A percentile compares a stretch with the other conserved stretches of the same genome.
phyloP scores from a whole-genome alignment of 2,329 filamentous ascomycete genomes.

The Phyllosticta citriasiana region DNA sequence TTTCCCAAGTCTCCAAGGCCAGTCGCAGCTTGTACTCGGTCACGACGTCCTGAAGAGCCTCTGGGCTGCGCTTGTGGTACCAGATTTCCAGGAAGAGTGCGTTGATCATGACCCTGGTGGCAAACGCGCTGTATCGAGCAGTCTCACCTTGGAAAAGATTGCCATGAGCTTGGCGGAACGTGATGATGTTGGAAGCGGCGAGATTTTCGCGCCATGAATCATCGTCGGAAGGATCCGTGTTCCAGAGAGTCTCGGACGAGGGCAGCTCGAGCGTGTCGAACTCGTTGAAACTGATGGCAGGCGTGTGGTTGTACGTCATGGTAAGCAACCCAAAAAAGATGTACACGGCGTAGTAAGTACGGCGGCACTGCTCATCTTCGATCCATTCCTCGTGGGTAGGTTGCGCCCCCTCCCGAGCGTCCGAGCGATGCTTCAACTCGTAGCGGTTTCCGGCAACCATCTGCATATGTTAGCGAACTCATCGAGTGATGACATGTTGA shows the following conservation, averaged over 20 bases:
- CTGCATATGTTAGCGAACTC: neutral
- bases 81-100: slow-evolving; percentile 96
- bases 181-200: slow-evolving; percentile 60
- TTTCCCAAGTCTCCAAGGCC: slow-evolving; percentile 97
- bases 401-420: slow-evolving; percentile 66
- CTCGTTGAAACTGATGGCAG: slow-evolving; percentile 95
- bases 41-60: slow-evolving; percentile 91
- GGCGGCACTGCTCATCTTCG: slow-evolving; percentile 89
- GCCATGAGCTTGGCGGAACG: slow-evolving; percentile 89
- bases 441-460: slow-evolving; percentile 98
- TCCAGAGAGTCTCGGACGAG: slow-evolving; percentile 91
- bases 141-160: slow-evolving; percentile 90
- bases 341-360: slow-evolving; percentile 97
- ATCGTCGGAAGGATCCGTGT: slow-evolving; percentile 68
- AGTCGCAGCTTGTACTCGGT: slow-evolving; percentile 96
- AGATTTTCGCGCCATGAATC: slow-evolving; percentile 75
- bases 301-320: slow-evolving; percentile 94
- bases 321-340: slow-evolving; percentile 97
- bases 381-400: slow-evolving; percentile 87
- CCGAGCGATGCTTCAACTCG: slow-evolving; percentile 85
- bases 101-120: slow-evolving; percentile 97
- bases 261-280: slow-evolving; percentile 89
- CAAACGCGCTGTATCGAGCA: slow-evolving; percentile 89
- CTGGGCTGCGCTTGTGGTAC: slow-evolving; percentile 98
- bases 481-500: neutral